Evolutionary conservation across 345 rosid genomes (phyloP).

Genomic region (Lepidium africanum): DNA sequence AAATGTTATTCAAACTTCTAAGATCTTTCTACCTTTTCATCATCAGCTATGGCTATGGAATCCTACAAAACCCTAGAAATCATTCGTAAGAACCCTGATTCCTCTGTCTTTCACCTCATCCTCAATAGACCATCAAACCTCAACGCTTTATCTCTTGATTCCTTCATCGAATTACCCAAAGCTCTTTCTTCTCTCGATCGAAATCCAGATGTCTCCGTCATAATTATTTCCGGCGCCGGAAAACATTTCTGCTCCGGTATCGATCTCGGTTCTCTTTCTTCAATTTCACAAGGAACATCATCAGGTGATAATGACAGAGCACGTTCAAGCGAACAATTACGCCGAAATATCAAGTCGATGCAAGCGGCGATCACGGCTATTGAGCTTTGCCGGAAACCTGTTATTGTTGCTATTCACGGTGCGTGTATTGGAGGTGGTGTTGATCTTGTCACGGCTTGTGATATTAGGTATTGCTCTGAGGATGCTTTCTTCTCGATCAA

Average conservation of each 20-base stretch:
- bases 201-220: slow-evolving; percentile 43
- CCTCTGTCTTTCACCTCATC: slow-evolving; percentile 45
- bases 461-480: slow-evolving; percentile 54
- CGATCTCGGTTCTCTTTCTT: slow-evolving; percentile 41
- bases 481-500: slow-evolving; percentile 67
- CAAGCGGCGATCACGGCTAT: slow-evolving; percentile 72
- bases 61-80: slow-evolving; percentile 47
- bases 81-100: slow-evolving; percentile 24
- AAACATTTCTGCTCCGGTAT: slow-evolving; percentile 79
- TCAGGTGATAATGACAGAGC: slow-evolving; percentile 35
- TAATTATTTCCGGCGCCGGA: slow-evolving; percentile 61
- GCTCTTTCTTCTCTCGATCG: slow-evolving; percentile 58
- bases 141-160: slow-evolving; percentile 62
- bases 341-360: slow-evolving; percentile 48
- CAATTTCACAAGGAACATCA: not conserved
- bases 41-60: slow-evolving; percentile 13
- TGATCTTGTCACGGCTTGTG: slow-evolving; percentile 72
- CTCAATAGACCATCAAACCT: slow-evolving; percentile 52
- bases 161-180: slow-evolving; percentile 59
- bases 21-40: not conserved
- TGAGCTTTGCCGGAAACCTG: slow-evolving; percentile 77
- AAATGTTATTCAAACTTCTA: not conserved
- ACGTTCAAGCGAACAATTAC: slow-evolving; percentile 42
- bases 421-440: slow-evolving; percentile 77
- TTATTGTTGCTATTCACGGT: slow-evolving; percentile 61